phyloP scores from a whole-genome alignment of 495 filamentous ascomycete species.

The Niebla homalea region DNA sequence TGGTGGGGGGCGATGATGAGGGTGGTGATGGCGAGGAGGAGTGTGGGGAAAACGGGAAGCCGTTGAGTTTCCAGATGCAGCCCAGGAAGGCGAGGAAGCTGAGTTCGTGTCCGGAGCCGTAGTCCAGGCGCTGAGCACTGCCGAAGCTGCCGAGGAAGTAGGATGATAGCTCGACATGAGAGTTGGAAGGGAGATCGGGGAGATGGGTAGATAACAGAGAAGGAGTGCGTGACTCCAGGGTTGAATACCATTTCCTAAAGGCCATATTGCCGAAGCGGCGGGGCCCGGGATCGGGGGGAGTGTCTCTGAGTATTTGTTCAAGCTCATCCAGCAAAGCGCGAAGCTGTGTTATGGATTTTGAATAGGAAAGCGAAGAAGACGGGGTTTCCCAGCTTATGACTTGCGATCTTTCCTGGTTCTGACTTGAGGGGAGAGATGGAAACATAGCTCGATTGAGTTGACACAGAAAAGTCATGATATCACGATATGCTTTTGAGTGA shows the following conservation, averaged over 20 bases:
- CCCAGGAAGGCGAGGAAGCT: slow-evolving; percentile 88
- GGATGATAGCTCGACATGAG: slow-evolving; percentile 52
- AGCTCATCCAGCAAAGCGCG: slow-evolving; percentile 47
- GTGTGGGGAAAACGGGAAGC: slow-evolving; percentile 34
- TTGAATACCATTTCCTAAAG: slow-evolving; percentile 69
- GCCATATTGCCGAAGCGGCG: slow-evolving; percentile 83
- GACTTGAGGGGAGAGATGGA: slow-evolving; percentile 37
- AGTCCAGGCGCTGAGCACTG: slow-evolving; percentile 78
- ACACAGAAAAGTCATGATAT: slow-evolving; percentile 73
- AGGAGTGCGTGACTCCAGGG: slow-evolving; percentile 45
- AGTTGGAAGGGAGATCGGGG: slow-evolving; percentile 34
- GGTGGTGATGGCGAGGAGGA: slow-evolving; percentile 8
- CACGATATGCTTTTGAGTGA: slow-evolving; percentile 63
- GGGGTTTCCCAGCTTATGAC: slow-evolving; percentile 42
- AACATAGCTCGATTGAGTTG: slow-evolving; percentile 85
- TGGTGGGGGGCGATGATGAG: background rate
- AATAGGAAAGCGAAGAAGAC: slow-evolving; percentile 35
- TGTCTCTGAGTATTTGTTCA: slow-evolving; percentile 56
- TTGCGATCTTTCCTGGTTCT: slow-evolving; percentile 12
- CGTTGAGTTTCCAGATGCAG: slow-evolving; percentile 78
- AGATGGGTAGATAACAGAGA: slow-evolving; percentile 50
- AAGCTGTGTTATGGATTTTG: slow-evolving; percentile 49
- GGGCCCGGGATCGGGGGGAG: slow-evolving; percentile 72
- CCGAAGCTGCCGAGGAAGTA: slow-evolving; percentile 87
- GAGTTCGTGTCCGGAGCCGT: slow-evolving; percentile 90